Evolutionary conservation across 495 filamentous ascomycete species (phyloP).

Genomic region (Penicillium longicatenatum): DNA sequence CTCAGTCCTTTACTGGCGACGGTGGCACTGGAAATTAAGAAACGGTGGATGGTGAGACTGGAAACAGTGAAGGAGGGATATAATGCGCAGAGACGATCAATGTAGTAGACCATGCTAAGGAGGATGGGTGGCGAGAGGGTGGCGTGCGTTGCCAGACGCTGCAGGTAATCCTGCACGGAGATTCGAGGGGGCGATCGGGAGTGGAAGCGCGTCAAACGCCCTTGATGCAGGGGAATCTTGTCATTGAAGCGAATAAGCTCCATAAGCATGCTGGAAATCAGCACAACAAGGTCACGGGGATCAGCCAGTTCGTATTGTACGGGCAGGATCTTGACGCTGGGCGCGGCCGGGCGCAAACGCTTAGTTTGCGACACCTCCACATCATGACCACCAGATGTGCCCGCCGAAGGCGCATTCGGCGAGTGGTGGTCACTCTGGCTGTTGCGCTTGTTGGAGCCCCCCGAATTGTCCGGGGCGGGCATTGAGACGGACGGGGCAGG

Average conservation of each 20-base stretch:
- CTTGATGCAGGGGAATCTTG: constrained; percentile 77
- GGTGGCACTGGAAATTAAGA: constrained; percentile 92
- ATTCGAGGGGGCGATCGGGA: constrained; percentile 94
- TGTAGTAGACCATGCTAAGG: constrained; percentile 99
- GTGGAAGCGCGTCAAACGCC: constrained; percentile 89
- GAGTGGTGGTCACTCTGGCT: constrained; percentile 36
- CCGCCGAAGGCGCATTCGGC: constrained; percentile 39
- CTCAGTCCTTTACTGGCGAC: constrained; percentile 95
- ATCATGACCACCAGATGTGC: constrained; percentile 39
- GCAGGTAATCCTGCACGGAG: constrained; percentile 88
- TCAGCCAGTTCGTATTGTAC: constrained; percentile 74
- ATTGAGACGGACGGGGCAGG: constrained; percentile 35
- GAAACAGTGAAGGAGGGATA: constrained; percentile 94
- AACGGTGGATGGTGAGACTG: constrained; percentile 93
- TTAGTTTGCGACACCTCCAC: constrained; percentile 54
- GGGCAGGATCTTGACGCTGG: constrained; percentile 71
- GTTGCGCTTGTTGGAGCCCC: constrained; percentile 47
- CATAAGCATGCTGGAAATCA: constrained; percentile 93
- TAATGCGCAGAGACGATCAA: constrained; percentile 88
- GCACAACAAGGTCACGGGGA: constrained; percentile 78
- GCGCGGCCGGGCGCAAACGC: constrained; percentile 54
- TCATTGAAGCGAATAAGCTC: constrained; percentile 95
- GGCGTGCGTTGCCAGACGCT: constrained; percentile 89
- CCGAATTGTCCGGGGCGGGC: constrained; percentile 35
- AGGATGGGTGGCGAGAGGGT: constrained; percentile 90